phyloP scores from a whole-genome alignment of 2,329 filamentous ascomycete species.

The Penicillium psychrosexuale region DNA sequence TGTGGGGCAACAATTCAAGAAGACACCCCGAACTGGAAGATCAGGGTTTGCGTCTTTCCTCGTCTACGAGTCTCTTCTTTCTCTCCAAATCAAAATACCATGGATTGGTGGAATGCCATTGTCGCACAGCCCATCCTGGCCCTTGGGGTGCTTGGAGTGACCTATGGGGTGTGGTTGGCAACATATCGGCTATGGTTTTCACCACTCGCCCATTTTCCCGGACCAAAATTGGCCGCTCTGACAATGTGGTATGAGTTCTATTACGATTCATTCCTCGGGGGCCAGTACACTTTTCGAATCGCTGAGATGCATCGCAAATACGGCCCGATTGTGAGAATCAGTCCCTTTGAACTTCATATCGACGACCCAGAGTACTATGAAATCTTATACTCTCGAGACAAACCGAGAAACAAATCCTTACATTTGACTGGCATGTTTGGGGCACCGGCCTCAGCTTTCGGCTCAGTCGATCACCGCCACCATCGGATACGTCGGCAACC shows the following conservation, averaged over 20 bases:
- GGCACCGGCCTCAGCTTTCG: conserved; percentile 32
- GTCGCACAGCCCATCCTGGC: conserved; percentile 4
- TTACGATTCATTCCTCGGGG: conserved; percentile 19
- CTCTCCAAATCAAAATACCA: neutral
- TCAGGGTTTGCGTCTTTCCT: neutral
- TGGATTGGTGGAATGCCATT: conserved; percentile 3
- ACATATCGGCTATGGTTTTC: conserved; percentile 19
- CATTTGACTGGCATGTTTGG: conserved; percentile 30
- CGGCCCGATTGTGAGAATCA: conserved; percentile 24
- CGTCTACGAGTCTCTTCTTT: neutral
- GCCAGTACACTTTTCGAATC: conserved; percentile 23
- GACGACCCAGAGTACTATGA: conserved; percentile 27
- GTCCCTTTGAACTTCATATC: conserved; percentile 31
- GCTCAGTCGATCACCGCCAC: conserved; percentile 28
- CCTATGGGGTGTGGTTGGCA: conserved; percentile 4
- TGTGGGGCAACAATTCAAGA: neutral
- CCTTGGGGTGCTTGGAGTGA: neutral
- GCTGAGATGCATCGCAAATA: conserved; percentile 24
- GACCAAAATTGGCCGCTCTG: conserved; percentile 22
- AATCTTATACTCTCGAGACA: conserved; percentile 23
- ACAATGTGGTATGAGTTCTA: conserved; percentile 28
- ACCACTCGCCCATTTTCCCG: conserved; percentile 24
- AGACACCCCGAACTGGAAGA: neutral
- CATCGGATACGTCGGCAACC: conserved; percentile 34
- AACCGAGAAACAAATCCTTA: conserved; percentile 31